phyloP scores from a whole-genome alignment of 2,329 filamentous ascomycete species.

The Colletotrichum navitas region DNA sequence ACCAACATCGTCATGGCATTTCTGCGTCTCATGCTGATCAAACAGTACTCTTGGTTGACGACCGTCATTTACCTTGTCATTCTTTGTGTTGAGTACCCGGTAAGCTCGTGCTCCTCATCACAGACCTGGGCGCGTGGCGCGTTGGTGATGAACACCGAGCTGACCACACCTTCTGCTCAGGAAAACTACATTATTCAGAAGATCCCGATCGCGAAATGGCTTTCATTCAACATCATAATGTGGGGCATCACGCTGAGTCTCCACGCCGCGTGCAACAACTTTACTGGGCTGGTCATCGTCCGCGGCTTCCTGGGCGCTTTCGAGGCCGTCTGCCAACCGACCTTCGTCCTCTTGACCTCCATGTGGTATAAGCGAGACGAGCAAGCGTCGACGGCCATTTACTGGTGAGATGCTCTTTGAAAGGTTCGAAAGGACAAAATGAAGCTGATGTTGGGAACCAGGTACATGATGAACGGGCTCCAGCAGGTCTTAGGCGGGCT shows the following conservation, averaged over 20 bases:
- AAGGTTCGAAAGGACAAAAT: no score
- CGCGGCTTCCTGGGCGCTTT: constrained; percentile 59
- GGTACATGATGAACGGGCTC: constrained; percentile 53
- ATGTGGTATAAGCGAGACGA: constrained; percentile 55
- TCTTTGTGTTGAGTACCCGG: constrained; percentile 57
- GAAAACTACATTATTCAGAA: constrained; percentile 51
- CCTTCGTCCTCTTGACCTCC: constrained; percentile 57
- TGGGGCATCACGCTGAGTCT: constrained; percentile 57
- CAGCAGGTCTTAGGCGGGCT: constrained; percentile 56
- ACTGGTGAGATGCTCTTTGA: constrained; percentile 14
- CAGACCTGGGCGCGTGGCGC: neutral
- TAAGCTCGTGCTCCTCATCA: constrained; percentile 44
- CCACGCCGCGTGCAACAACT: constrained; percentile 54
- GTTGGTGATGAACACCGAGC: neutral
- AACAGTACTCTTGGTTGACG: constrained; percentile 52
- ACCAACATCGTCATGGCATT: neutral
- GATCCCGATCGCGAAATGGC: constrained; percentile 54
- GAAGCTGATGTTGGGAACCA: constrained; percentile 3
- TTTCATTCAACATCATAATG: constrained; percentile 54
- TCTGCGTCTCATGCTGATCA: neutral
- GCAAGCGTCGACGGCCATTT: constrained; percentile 46
- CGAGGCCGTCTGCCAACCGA: constrained; percentile 60
- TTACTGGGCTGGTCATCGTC: constrained; percentile 54
- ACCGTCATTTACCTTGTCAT: constrained; percentile 58
- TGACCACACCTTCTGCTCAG: constrained; percentile 16